phyloP scores from a whole-genome alignment of 2,329 filamentous ascomycete species.

The Xylariaceae sp. region DNA sequence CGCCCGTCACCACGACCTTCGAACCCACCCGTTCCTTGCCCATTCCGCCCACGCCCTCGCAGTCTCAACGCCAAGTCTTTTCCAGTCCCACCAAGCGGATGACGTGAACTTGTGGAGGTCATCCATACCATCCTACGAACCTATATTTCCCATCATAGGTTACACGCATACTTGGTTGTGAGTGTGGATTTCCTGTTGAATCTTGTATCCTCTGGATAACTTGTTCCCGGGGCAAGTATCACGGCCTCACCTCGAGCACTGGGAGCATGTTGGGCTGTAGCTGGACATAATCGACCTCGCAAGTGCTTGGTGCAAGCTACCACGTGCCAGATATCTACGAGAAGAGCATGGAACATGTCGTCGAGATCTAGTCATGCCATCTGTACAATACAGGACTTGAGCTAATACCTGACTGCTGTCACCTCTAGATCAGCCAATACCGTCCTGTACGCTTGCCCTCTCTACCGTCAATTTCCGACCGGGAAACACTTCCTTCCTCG shows the following conservation, averaged over 20 bases:
- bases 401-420: conserved; percentile 9
- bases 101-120: conserved; percentile 1
- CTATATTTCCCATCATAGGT: neutral
- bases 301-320: neutral
- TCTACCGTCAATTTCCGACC: conserved; percentile 20
- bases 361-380: neutral
- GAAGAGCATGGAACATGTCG: neutral
- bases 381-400: neutral
- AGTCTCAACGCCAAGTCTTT: neutral
- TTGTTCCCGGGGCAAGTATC: neutral
- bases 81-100: neutral
- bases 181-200: conserved; percentile 1
- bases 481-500: neutral
- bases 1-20: conserved; percentile 15
- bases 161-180: conserved; percentile 2
- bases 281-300: neutral
- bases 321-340: neutral
- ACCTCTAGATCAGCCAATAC: conserved; percentile 3
- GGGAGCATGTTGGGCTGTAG: neutral
- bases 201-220: neutral
- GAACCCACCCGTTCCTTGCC: neutral
- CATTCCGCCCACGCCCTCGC: conserved; percentile 1
- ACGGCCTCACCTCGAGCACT: neutral
- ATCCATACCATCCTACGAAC: neutral
- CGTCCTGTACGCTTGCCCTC: conserved; percentile 10